Evolutionary conservation across 1,284 basidiomycete species (phyloP), one percentile per base, ranked within the genome.

Genomic region (Rhodotorula mucilaginosa): DNA sequence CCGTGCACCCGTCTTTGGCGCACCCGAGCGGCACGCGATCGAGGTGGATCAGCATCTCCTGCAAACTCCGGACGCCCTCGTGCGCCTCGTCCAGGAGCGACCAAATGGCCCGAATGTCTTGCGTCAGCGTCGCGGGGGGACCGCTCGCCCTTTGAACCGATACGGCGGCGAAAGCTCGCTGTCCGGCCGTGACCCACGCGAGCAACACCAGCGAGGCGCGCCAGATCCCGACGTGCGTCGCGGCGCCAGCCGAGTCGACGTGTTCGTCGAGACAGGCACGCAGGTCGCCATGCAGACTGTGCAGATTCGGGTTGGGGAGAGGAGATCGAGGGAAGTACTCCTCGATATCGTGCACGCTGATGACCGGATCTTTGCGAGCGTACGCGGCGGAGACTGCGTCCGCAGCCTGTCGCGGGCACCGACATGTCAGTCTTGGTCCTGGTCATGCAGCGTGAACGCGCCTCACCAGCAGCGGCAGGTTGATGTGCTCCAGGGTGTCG

Each of bases 21-120:
- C 73, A 74, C 0, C 70, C 73, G 2, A 12, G 7, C 16, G 73
- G 73, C 4, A 61, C 44, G 56, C 63, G 56, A 21, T 19, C 19
- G 54, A 74, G 57, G 51, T 72, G 68, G 31, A 74, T 57, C 39
- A 74, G 57, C 44, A 69, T 58, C 19, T 67, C 51, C 29, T 74
- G 73, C 3, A 74, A 12, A 21, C 15, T 13, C 16, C 23, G 19
- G 34, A 26, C 26, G 47, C 61, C 64, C 12, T 65, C 58, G 63
- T 74, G 73, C 10, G 69, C 64, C 26, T 69, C 57, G 51, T 74
- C 73, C 7, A 74, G 58, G 21, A 66, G 52, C 18, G 13, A 19
- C 73, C 73, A 73, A 1, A 70, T 51, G 21, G 29, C 29, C 10
- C 47, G 51, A 52, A 73, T 52, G 12, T 64, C 51, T 13, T 58